These are phyloP conservation scores for Xylaria nigripes DNA, from an alignment of 495 filamentous ascomycete species.

Conservation along the genomic window DNA sequence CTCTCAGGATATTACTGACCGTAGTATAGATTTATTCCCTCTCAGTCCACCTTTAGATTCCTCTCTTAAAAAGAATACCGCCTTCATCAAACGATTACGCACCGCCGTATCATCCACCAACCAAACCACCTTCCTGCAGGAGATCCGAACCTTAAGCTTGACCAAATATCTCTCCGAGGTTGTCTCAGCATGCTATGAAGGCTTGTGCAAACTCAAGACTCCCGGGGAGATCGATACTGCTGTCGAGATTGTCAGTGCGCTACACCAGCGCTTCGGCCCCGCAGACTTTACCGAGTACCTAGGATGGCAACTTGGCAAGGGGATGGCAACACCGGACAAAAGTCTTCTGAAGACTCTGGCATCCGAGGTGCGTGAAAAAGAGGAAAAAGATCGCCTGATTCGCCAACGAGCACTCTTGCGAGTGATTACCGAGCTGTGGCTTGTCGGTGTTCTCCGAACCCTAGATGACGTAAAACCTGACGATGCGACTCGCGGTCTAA, in stretches of 20 bases:
- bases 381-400: conserved; percentile 86
- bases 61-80: conserved; percentile 96
- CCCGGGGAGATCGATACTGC: conserved; percentile 84
- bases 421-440: conserved; percentile 93
- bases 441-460: conserved; percentile 78
- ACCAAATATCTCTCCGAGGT: conserved; percentile 98
- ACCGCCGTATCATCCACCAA: conserved; percentile 77
- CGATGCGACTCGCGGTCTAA: conserved; percentile 56
- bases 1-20: conserved; percentile 19
- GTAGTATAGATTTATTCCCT: conserved; percentile 62
- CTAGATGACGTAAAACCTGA: conserved; percentile 88
- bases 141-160: conserved; percentile 84
- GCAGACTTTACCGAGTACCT: conserved; percentile 83
- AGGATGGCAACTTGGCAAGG: conserved; percentile 87
- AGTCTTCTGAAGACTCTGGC: conserved; percentile 67
- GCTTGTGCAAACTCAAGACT: conserved; percentile 82
- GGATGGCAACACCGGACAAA: conserved; percentile 87
- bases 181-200: conserved; percentile 96
- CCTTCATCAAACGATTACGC: conserved; percentile 93
- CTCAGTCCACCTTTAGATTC: conserved; percentile 81
- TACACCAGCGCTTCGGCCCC: conserved; percentile 94
- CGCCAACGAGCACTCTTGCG: conserved; percentile 81
- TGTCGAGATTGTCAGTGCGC: conserved; percentile 84
- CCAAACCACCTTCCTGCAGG: conserved; percentile 75
- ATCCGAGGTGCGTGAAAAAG: conserved; percentile 78